Conservation (phyloP, 2,329 filamentous ascomycete genomes). For the Xylaria sp. region DNA sequence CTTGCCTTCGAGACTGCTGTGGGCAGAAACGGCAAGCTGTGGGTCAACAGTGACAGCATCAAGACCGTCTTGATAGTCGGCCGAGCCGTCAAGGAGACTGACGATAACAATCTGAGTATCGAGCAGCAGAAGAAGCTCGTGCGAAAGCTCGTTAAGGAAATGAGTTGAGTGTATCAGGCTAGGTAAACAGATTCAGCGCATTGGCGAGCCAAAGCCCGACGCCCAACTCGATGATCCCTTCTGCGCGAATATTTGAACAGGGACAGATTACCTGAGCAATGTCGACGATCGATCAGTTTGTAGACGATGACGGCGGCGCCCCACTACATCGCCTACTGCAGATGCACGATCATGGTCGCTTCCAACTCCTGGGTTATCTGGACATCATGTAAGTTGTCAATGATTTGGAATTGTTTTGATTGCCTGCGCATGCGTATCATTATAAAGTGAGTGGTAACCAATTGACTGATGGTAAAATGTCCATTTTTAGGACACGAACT, state of each 20-base stretch:
- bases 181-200: slow-evolving; percentile 11
- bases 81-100: slow-evolving; percentile 79
- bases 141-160: slow-evolving; percentile 70
- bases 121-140: slow-evolving; percentile 78
- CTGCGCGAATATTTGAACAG: slow-evolving; percentile 3
- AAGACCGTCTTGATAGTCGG: slow-evolving; percentile 82
- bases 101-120: slow-evolving; percentile 71
- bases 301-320: slow-evolving; percentile 4
- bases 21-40: slow-evolving; percentile 90
- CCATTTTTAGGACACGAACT: slow-evolving; percentile 34
- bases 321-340: slow-evolving; percentile 22
- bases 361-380: slow-evolving; percentile 19
- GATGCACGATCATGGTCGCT: slow-evolving; percentile 22
- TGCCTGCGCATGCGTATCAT: slow-evolving; percentile 26
- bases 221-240: neutral
- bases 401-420: slow-evolving; percentile 37
- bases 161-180: slow-evolving; percentile 56
- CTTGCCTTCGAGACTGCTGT: slow-evolving; percentile 93
- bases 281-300: slow-evolving; percentile 19
- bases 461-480: slow-evolving; percentile 27
- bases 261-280: slow-evolving; percentile 14
- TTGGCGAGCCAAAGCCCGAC: slow-evolving; percentile 11
- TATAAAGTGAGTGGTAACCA: slow-evolving; percentile 26
- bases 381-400: slow-evolving; percentile 35
- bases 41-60: slow-evolving; percentile 84